Evolutionary conservation across 345 rosid species (phyloP).

Genomic region (rapeseed (Brassica napus)): DNA sequence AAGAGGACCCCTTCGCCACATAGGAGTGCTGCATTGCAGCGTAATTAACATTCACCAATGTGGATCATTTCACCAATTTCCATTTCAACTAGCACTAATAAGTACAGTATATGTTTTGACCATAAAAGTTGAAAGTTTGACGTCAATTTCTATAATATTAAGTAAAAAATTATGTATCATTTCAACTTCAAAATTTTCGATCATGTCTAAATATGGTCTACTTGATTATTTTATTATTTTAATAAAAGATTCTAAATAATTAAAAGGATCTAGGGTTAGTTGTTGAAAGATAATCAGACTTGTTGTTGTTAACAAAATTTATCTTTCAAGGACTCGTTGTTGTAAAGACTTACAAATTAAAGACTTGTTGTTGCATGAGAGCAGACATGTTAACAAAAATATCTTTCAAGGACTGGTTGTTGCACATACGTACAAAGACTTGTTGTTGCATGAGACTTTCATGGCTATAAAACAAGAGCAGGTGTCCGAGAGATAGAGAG

Average conservation of each 20-base stretch:
- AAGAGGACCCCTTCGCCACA: slow-evolving; percentile 45
- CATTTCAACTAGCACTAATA: neutral
- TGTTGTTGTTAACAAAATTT: no score
- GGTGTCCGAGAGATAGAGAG: no score
- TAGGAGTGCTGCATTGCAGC: slow-evolving; percentile 34
- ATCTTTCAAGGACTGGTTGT: no score
- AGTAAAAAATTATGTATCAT: neutral
- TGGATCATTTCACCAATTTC: neutral
- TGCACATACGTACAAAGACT: neutral
- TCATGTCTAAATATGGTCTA: no score
- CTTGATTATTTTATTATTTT: no score
- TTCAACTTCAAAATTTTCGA: no score
- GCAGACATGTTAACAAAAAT: neutral
- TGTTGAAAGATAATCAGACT: no score
- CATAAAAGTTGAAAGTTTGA: neutral
- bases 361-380: neutral
- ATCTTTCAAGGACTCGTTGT: no score
- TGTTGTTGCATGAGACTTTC: neutral
- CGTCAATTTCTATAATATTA: neutral
- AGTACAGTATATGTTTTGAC: neutral
- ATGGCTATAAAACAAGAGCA: no score
- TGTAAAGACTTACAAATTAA: no score
- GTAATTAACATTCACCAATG: neutral
- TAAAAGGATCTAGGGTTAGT: no score
- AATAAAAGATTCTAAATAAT: no score